A percentile compares a stretch with the other conserved stretches of the same genome.
phyloP scores from a whole-genome alignment of 768 basidiomycete species.

The Coprinopsis marcescibilis region DNA sequence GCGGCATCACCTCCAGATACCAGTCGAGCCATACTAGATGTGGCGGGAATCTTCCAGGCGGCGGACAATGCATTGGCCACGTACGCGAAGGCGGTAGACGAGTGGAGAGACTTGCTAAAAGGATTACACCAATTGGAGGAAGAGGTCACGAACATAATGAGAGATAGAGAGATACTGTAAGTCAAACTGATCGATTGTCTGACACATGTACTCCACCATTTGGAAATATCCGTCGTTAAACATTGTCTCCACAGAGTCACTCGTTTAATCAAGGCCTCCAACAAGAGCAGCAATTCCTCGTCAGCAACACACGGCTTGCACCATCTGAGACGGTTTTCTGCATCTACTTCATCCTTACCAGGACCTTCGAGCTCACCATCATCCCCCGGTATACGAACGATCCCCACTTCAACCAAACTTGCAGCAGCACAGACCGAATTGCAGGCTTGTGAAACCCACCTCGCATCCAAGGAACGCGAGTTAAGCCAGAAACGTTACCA shows the following conservation, averaged over 20 bases:
- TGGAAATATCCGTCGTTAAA: not conserved
- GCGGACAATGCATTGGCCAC: slow-evolving; percentile 64
- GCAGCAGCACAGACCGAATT: slow-evolving; percentile 66
- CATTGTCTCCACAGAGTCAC: slow-evolving; percentile 47
- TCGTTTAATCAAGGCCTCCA: slow-evolving; percentile 74
- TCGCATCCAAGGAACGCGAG: slow-evolving; percentile 64
- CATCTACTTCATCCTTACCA: slow-evolving; percentile 42
- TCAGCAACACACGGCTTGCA: slow-evolving; percentile 34
- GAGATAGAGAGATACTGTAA: slow-evolving; percentile 80
- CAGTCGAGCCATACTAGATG: slow-evolving; percentile 47
- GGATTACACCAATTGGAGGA: slow-evolving; percentile 64
- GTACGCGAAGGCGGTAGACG: slow-evolving; percentile 56
- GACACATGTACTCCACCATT: not conserved
- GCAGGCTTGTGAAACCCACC: slow-evolving; percentile 75
- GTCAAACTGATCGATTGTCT: too few relatives aligned
- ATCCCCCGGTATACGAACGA: slow-evolving; percentile 16
- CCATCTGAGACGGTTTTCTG: slow-evolving; percentile 24
- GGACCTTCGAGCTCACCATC: slow-evolving; percentile 18
- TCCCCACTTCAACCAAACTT: slow-evolving; percentile 44
- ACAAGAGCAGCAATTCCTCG: slow-evolving; percentile 22
- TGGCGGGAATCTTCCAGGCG: slow-evolving; percentile 52
- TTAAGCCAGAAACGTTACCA: slow-evolving; percentile 46
- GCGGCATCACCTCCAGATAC: slow-evolving; percentile 54
- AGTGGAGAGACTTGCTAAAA: slow-evolving; percentile 58
- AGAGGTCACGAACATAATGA: slow-evolving; percentile 60